A percentile compares a stretch with the other conserved stretches of the same genome.
phyloP scores from a whole-genome alignment of 2,329 filamentous ascomycete species.

The Coleophoma eucalyptorum region DNA sequence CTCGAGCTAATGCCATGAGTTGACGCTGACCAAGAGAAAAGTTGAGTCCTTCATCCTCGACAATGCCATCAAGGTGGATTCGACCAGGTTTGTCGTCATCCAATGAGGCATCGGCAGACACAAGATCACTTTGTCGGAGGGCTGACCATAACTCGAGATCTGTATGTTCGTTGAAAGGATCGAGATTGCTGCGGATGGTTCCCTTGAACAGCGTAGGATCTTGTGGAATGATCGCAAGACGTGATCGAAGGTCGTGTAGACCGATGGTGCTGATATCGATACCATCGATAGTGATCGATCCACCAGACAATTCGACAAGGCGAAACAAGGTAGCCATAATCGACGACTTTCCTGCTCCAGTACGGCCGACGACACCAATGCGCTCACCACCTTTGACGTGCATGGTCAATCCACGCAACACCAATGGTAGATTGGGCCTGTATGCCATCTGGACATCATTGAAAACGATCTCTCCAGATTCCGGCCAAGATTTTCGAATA shows the following conservation, averaged over 20 bases:
- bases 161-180: slow-evolving; percentile 75
- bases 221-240: slow-evolving; percentile 79
- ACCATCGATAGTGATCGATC: slow-evolving; percentile 62
- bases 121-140: slow-evolving; percentile 71
- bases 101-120: slow-evolving; percentile 40
- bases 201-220: slow-evolving; percentile 81
- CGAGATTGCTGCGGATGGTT: slow-evolving; percentile 74
- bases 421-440: slow-evolving; percentile 66
- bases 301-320: slow-evolving; percentile 61
- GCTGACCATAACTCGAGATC: slow-evolving; percentile 77
- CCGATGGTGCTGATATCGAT: slow-evolving; percentile 70
- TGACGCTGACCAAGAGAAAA: slow-evolving; percentile 94
- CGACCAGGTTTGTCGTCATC: slow-evolving; percentile 42
- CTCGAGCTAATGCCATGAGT: slow-evolving; percentile 89
- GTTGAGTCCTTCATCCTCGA: slow-evolving; percentile 94
- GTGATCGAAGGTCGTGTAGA: slow-evolving; percentile 70
- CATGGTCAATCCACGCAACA: slow-evolving; percentile 67
- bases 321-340: slow-evolving; percentile 84
- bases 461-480: slow-evolving; percentile 78
- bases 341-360: slow-evolving; percentile 77
- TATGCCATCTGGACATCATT: slow-evolving; percentile 77
- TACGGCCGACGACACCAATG: slow-evolving; percentile 77
- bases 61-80: slow-evolving; percentile 77
- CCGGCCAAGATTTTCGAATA: slow-evolving; percentile 62
- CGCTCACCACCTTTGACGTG: slow-evolving; percentile 73